A percentile compares a stretch with the other conserved stretches of the same genome.
phyloP scores from a whole-genome alignment of 768 basidiomycete species.

The Mycena belliarum region DNA sequence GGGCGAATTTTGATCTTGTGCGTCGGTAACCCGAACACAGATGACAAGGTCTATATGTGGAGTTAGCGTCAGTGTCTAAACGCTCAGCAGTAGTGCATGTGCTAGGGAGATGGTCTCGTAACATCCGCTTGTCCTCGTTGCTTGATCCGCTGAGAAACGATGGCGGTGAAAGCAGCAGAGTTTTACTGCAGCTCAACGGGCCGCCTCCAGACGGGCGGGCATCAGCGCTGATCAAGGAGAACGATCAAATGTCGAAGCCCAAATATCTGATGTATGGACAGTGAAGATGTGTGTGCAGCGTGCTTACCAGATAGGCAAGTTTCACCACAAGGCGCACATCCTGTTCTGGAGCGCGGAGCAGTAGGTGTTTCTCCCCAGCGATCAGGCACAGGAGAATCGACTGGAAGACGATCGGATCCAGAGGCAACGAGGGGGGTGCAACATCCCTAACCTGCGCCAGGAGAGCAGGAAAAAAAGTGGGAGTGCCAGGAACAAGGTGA shows the following conservation, averaged over 20 bases:
- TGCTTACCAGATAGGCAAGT: constrained; percentile 58
- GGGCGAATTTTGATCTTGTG: constrained; percentile 56
- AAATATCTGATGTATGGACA: constrained; percentile 5
- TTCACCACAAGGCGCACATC: constrained; percentile 62
- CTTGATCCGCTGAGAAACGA: constrained; percentile 16
- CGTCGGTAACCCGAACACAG: constrained; percentile 58
- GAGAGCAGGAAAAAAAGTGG: constrained; percentile 50
- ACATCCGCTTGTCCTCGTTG: constrained; percentile 19
- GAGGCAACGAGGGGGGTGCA: constrained; percentile 42
- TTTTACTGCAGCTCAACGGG: no score
- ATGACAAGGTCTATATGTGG: constrained; percentile 51
- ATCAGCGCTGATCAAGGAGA: background rate
- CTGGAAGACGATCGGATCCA: constrained; percentile 66
- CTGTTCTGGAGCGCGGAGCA: constrained; percentile 65
- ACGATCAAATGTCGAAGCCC: background rate
- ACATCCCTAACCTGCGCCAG: constrained; percentile 46
- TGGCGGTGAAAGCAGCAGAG: no score
- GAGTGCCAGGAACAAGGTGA: constrained; percentile 41
- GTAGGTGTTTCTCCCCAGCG: constrained; percentile 60
- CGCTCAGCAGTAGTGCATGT: constrained; percentile 5
- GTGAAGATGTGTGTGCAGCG: background rate
- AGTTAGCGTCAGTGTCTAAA: constrained; percentile 13
- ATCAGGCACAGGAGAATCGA: constrained; percentile 67
- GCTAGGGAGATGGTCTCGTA: background rate
- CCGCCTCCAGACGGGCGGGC: no score